Percentiles rank a stretch among this genome's conserved stretches.
Conservation (phyloP, 441 rosid genomes). For the Erysimum pusillum region DNA sequence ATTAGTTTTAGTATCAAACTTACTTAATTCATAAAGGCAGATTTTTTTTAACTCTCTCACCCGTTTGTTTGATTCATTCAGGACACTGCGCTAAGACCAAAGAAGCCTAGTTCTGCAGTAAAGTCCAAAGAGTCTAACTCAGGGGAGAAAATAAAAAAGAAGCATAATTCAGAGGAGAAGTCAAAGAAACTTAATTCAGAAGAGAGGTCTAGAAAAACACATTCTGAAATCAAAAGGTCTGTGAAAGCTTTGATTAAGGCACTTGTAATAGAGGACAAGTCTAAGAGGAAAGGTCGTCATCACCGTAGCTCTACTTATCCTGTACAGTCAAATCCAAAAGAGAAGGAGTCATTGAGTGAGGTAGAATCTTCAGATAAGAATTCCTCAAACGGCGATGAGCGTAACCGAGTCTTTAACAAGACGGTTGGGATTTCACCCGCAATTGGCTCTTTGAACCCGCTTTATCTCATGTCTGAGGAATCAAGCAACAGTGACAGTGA, state of each 20-base stretch:
- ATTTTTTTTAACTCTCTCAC: conserved; percentile 5
- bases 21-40: not conserved
- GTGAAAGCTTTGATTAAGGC: conserved; percentile 67
- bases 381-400: conserved; percentile 39
- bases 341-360: conserved; percentile 45
- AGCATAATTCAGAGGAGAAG: conserved; percentile 42
- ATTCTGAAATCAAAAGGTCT: conserved; percentile 54
- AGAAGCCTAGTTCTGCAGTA: conserved; percentile 38
- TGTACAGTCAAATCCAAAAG: conserved; percentile 35
- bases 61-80: conserved; percentile 20
- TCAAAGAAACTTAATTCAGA: conserved; percentile 51
- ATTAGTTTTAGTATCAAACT: not conserved
- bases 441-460: conserved; percentile 43
- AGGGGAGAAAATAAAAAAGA: conserved; percentile 41
- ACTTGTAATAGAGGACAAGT: conserved; percentile 62
- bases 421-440: conserved; percentile 36
- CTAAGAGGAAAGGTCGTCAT: conserved; percentile 61
- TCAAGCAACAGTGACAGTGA: conserved; percentile 46
- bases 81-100: conserved; percentile 34
- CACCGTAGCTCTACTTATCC: conserved; percentile 63
- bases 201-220: conserved; percentile 47
- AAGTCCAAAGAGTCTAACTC: conserved; percentile 39
- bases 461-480: conserved; percentile 46
- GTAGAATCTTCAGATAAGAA: conserved; percentile 44
- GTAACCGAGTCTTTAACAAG: conserved; percentile 32